Percentiles rank a stretch among this genome's conserved stretches.
phyloP scores from a whole-genome alignment of 495 filamentous ascomycete genomes.

The Penicillium maclennaniae region DNA sequence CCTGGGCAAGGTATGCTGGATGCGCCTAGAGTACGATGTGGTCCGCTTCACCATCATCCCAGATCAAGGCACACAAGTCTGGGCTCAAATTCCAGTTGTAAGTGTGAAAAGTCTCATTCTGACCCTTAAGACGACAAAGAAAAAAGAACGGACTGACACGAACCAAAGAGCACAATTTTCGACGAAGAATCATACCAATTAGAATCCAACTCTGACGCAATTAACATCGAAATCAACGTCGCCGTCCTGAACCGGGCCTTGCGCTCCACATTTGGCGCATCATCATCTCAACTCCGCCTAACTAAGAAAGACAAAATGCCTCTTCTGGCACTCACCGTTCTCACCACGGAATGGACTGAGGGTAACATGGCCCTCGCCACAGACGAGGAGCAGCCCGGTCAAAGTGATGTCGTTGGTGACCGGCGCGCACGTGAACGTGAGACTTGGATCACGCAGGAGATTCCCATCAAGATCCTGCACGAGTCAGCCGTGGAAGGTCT shows the following conservation, averaged over 20 bases:
- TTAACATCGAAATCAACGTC: slow-evolving; percentile 93
- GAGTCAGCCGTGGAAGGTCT: slow-evolving; percentile 75
- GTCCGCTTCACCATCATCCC: slow-evolving; percentile 94
- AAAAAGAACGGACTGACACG: neutral
- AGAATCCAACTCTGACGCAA: slow-evolving; percentile 74
- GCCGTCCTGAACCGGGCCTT: slow-evolving; percentile 76
- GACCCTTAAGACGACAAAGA: neutral
- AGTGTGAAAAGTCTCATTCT: slow-evolving; percentile 24
- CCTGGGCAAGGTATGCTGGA: slow-evolving; percentile 88
- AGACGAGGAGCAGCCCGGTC: slow-evolving; percentile 23
- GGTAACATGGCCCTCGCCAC: slow-evolving; percentile 45
- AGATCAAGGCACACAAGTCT: slow-evolving; percentile 90
- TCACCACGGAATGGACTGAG: slow-evolving; percentile 47
- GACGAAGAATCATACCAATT: slow-evolving; percentile 69
- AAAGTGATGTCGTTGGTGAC: slow-evolving; percentile 44
- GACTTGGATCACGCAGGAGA: slow-evolving; percentile 89
- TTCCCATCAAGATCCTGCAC: slow-evolving; percentile 86
- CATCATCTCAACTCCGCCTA: slow-evolving; percentile 75
- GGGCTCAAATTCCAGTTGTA: slow-evolving; percentile 67
- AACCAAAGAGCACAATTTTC: slow-evolving; percentile 73
- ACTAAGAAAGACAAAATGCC: slow-evolving; percentile 88
- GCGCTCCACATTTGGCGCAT: slow-evolving; percentile 72
- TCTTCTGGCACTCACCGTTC: slow-evolving; percentile 80
- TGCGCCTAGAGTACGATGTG: slow-evolving; percentile 78
- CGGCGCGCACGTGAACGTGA: slow-evolving; percentile 59